These are phyloP conservation scores for Cymbopogon flexuosus DNA, from an alignment of 202 grass and related monocot species.

Conservation along the genomic window DNA sequence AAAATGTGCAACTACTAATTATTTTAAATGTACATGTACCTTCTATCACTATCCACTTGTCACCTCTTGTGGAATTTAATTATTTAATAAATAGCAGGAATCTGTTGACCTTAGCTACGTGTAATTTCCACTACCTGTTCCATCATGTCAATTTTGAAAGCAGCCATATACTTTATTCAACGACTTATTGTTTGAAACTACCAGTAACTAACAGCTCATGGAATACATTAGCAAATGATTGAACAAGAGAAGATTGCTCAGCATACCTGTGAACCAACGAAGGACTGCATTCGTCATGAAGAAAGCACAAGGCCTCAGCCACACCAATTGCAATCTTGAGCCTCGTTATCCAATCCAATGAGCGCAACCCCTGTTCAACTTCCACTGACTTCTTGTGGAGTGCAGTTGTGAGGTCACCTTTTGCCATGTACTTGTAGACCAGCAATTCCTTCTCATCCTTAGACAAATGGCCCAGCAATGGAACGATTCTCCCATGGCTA, in stretches of 20 bases:
- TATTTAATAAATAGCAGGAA: neutral
- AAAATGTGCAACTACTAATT: slow-evolving; percentile 17
- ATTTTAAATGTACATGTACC: neutral
- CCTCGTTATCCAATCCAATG: slow-evolving; percentile 96
- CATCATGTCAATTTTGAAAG: slow-evolving; percentile 32
- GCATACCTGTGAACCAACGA: slow-evolving; percentile 81
- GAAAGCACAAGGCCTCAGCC: slow-evolving; percentile 80
- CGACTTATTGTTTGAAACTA: neutral
- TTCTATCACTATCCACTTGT: slow-evolving; percentile 9
- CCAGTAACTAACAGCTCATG: slow-evolving; percentile 5
- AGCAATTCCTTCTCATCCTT: slow-evolving; percentile 56
- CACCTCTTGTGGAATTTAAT: neutral
- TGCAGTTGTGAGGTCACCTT: slow-evolving; percentile 70
- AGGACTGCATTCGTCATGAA: slow-evolving; percentile 73
- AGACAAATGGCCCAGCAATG: slow-evolving; percentile 59
- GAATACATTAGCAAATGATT: neutral
- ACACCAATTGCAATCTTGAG: slow-evolving; percentile 78
- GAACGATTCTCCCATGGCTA: slow-evolving; percentile 52
- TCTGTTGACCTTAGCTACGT: neutral
- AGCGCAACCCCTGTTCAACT: slow-evolving; percentile 40
- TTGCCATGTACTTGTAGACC: slow-evolving; percentile 69
- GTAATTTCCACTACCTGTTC: neutral
- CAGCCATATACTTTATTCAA: slow-evolving; percentile 2
- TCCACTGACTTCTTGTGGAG: slow-evolving; percentile 52
- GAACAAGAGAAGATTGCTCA: neutral